These are phyloP conservation scores for Prorocentrum cordatum DNA, from an alignment of 169 alveolate species.

Conservation along the genomic window DNA sequence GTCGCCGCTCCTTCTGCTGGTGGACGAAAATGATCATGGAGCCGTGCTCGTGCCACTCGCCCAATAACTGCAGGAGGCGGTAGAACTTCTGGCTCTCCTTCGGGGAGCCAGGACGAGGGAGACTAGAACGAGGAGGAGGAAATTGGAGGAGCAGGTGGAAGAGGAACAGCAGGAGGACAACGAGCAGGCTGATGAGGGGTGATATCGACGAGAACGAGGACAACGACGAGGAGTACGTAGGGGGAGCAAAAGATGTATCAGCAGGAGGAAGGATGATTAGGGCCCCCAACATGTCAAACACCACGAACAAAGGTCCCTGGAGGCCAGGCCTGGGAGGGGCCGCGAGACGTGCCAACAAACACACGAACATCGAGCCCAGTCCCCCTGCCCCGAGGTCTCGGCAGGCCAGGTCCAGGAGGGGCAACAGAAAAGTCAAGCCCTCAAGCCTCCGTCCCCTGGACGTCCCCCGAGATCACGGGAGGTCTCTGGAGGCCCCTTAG, in stretches of 20 bases:
- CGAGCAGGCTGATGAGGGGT: background rate
- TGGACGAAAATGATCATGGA: conserved; percentile 22
- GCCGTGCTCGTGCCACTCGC: conserved; percentile 93
- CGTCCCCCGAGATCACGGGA: too few species aligned
- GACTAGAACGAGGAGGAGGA: conserved; percentile 80
- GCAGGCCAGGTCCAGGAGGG: too few species aligned
- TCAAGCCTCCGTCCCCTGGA: too few species aligned
- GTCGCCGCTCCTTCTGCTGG: conserved; percentile 51
- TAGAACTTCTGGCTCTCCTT: conserved; percentile 73
- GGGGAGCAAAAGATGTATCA: background rate
- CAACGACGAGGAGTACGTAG: background rate
- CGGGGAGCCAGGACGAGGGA: conserved; percentile 91
- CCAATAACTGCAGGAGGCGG: conserved; percentile 85
- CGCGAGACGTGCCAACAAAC: too few species aligned
- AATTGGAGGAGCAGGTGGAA: conserved; percentile 75
- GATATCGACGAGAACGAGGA: background rate
- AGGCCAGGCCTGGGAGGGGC: too few species aligned
- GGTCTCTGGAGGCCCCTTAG: too few species aligned
- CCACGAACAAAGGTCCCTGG: too few species aligned
- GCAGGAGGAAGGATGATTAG: too few species aligned
- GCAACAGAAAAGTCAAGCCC: too few species aligned
- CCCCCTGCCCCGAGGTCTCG: too few species aligned
- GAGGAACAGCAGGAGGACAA: background rate
- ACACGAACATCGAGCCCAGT: too few species aligned
- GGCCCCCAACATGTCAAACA: too few species aligned